These are phyloP conservation scores for Scedosporium aurantiacum DNA, from an alignment of 2,329 filamentous ascomycete species.

Conservation along the genomic window DNA sequence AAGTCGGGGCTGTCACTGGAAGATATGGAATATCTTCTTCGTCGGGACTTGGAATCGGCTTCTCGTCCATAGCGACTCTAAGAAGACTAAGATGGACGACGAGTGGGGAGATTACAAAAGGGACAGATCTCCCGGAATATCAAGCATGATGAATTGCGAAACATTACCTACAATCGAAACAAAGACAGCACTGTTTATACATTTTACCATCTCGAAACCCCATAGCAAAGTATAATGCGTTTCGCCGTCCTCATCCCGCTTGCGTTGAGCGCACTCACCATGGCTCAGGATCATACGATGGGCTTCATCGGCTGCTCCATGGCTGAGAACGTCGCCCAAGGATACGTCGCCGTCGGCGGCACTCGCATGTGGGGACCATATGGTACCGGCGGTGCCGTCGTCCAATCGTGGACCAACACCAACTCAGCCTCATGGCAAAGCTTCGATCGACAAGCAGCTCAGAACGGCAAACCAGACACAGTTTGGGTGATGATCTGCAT, in stretches of 20 bases:
- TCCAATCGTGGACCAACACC: conserved; percentile 4
- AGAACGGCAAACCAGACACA: neutral
- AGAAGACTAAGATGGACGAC: neutral
- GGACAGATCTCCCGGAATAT: neutral
- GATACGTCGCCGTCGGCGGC: conserved; percentile 3
- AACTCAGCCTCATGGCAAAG: conserved; percentile 1
- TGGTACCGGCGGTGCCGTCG: neutral
- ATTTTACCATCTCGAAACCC: neutral
- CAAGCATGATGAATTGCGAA: neutral
- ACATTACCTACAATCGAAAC: neutral
- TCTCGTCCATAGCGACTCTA: neutral
- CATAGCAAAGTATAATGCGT: neutral
- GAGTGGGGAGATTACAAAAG: neutral
- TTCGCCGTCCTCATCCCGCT: neutral
- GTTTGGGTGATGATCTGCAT: conserved; percentile 18
- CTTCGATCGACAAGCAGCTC: neutral
- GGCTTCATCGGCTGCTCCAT: conserved; percentile 7
- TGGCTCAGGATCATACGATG: neutral
- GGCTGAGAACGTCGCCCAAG: conserved; percentile 4
- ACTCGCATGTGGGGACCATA: conserved; percentile 4
- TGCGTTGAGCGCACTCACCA: neutral
- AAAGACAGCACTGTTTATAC: neutral
- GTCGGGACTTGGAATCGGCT: neutral
- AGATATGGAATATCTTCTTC: neutral
- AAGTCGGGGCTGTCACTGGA: too few relatives aligned